Evolutionary conservation across 164 flowering plant species (phyloP), one percentile per base, ranked within the genome.

Genomic region (Amborella trichopoda): DNA sequence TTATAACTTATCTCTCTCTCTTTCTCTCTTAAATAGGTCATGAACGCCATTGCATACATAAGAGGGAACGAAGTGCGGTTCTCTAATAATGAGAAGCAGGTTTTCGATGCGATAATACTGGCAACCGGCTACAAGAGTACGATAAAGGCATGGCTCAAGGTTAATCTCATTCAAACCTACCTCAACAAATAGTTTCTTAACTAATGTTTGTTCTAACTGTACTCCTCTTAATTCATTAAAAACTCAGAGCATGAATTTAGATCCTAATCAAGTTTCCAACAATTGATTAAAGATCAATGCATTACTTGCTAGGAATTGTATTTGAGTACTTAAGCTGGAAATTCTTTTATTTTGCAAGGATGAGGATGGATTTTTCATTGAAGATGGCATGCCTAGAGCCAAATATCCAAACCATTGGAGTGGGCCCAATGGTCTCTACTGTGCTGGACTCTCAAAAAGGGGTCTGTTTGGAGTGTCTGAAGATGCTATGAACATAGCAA

Each of bases 351-450:
- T 30, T 30, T 30, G 14, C 14, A 8, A 57, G 61, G 51, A 51
- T 20, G 49, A 50, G 16, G 50, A 56, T 12, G 38, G 44, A 28
- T 19, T 50, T 11, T 40, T 58, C 20, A 44, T 37, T 10, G 40
- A 51, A 36, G 49, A 44, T 33, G 61, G 55, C 23, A 5, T 56
- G 2, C 40, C 53, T 3, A 50, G 30, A 11, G 22, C 12, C 5
- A 19, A 28, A 5, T 50, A 20, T 34, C 50, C 54, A 2, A 44
- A 23, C 27, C 48, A 45, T 36, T 58, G 61, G 61, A 58, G 50
- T 44, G 61, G 61, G 6, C n/a, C 23, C 9, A 58, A 50, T 13
- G 61, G 61, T 19, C 50, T 58, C 2, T 58, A 58, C 16, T 50
- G 61, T 44, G 55, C 33, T 8, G 61, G 61, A 2, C 27, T 57